Base-by-base conservation (phyloP, 1,284 basidiomycete genomes). In the Cryptococcus sp. region DNA sequence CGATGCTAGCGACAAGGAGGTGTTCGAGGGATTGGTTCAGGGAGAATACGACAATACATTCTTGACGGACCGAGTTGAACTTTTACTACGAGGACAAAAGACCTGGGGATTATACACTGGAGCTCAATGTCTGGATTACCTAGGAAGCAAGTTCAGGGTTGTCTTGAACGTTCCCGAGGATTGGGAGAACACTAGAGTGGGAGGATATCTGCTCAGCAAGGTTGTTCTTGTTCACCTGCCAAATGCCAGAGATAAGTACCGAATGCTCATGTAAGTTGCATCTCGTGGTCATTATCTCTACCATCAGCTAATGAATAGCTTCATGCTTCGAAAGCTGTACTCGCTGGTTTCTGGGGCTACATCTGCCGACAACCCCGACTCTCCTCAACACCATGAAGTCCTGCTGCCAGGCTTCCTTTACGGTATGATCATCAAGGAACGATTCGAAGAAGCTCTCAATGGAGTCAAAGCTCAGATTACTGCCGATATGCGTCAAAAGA, bases 31-130 rank as follows among this genome's bases (percentile, higher is more conserved):
- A n/a, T 82, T 99, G 62, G 86, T 96, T 63, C 96, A 98, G 85
- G 87, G 92, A 67, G 94, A 98, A 72, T 91, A 92, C 70, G 87
- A 90, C 53, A 94, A 99, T 74, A 98, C 96, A 0, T 98, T 98
- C 78, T 78, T 98, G 69, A 93, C 92, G 16, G 96, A 98, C 75
- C 91, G 96, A 54, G 91, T 98, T 46, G 96, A 99, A 76, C 78
- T 98, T n/a, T 79, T 99, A n/a, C 78, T 99, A 46, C 85, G 96
- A 56, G 92, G 89, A 66, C 96, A 97, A 82, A 98, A 98, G 78
- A 85, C 83, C 68, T 98, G 91, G 76, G 83, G 80, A 25, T 79
- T 99, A 57, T 83, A 86, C 69, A 97, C 91, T 2, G 88, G 89
- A n/a, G 82, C 87, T 42, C 90, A 96, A 71, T 97, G 93, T 73